Evolutionary conservation across 441 rosid species (phyloP), one percentile per base, ranked within the genome.

Genomic region (Metrosideros polymorpha): DNA sequence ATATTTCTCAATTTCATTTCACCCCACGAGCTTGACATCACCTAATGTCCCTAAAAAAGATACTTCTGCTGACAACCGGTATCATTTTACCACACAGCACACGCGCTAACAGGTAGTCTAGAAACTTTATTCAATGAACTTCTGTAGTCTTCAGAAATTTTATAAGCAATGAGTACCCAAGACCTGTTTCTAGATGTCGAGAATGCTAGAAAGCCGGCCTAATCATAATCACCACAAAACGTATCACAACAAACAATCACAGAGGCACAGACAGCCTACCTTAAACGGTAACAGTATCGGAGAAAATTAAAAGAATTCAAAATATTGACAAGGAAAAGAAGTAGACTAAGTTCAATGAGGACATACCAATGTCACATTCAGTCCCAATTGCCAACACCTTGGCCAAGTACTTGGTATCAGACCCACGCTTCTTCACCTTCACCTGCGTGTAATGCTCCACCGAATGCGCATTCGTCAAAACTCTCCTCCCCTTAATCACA

Each of bases 361-460:
- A 9, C 86, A 76, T 93, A 95, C 98, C 98, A 86, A 96, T 97
- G 82, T 98, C 99, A 39, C 99, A 98, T 86, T 96, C 99, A 3
- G 95, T 95, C 42, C 99, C 99, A 88, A 94, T 93, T 29, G 98
- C 96, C 82, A 96, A 90, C 29, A 98, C 98, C 9, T 93, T 96
- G 0, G 99, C 99, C 85, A 97, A 79, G 84, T 94, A 97, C 93
- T 95, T 97, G 24, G 94, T 94, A 86, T 96, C 99, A 18, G 98
- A 96, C 61, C 96, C 99, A 24, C 98, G 94, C 85, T 93, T 95
- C 91, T 96, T 97, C 86, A 96, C 91, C 92, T 97, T 97, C 66
- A 95, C 98, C 89, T 96, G 99, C 1, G 98, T 95, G 56, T 93
- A 90, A 89, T 97, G 96, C 91, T 97, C 99, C 85, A 97, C 97